phyloP scores from a whole-genome alignment of 331 rosid genomes.

The Acacia concinna region DNA sequence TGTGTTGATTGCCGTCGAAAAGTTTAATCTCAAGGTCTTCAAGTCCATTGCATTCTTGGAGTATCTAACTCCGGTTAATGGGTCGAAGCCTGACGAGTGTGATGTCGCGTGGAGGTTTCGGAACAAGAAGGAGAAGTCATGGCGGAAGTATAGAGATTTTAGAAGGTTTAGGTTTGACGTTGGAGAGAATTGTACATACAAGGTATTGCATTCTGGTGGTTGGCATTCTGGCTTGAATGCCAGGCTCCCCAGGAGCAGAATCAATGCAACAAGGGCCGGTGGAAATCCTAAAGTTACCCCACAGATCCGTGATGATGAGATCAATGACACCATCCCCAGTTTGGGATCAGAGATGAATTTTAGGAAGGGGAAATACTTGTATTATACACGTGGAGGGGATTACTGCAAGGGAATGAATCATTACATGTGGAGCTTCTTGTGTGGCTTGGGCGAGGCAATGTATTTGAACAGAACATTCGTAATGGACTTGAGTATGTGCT shows the following conservation, averaged over 20 bases:
- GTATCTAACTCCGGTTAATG: constrained; percentile 72
- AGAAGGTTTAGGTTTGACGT: constrained; percentile 62
- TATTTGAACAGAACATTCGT: constrained; percentile 91
- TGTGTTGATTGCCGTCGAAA: constrained; percentile 62
- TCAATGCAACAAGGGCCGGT: constrained; percentile 2
- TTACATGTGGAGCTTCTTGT: constrained; percentile 94
- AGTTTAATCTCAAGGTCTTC: constrained; percentile 69
- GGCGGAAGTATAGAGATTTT: constrained; percentile 96
- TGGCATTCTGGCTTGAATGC: constrained; percentile 96
- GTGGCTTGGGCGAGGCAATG: constrained; percentile 97
- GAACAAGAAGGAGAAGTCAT: constrained; percentile 84
- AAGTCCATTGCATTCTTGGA: constrained; percentile 77
- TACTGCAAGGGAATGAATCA: constrained; percentile 99
- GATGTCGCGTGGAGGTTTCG: constrained; percentile 91
- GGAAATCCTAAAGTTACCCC: constrained; percentile 31
- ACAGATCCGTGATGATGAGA: constrained; percentile 64
- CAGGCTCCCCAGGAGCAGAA: constrained; percentile 39
- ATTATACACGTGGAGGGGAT: constrained; percentile 95
- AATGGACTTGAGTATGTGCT: constrained; percentile 88
- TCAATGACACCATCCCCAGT: constrained; percentile 84
- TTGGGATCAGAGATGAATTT: constrained; percentile 76
- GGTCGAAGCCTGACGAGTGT: constrained; percentile 69
- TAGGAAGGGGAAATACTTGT: constrained; percentile 87
- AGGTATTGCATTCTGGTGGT: constrained; percentile 70
- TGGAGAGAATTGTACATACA: constrained; percentile 64